Conservation (phyloP, 768 basidiomycete species). For the Gautieria morchelliformis region DNA sequence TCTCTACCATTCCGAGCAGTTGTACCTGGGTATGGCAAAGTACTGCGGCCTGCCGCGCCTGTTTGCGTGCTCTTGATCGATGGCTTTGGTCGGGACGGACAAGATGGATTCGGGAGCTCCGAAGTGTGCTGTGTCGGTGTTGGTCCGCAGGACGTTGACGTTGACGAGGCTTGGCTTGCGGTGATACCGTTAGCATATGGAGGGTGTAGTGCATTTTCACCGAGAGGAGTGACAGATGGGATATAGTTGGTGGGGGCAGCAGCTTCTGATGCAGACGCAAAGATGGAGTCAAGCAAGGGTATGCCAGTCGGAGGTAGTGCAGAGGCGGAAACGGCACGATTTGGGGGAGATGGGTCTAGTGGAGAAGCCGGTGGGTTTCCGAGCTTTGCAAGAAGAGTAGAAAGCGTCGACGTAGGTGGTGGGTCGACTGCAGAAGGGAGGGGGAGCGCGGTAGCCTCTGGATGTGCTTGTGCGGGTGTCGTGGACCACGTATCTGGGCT, state of each 20-base stretch:
- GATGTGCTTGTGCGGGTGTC: constrained; percentile 47
- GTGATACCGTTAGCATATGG: background rate
- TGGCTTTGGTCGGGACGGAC: background rate
- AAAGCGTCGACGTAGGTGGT: constrained; percentile 25
- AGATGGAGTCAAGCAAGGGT: constrained; percentile 57
- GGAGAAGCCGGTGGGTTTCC: constrained; percentile 1
- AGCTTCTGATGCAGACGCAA: constrained; percentile 46
- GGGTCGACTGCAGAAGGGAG: background rate
- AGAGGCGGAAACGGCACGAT: constrained; percentile 18
- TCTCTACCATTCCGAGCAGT: background rate
- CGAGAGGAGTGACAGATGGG: constrained; percentile 11
- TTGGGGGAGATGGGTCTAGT: constrained; percentile 18
- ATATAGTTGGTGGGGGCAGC: constrained; percentile 17
- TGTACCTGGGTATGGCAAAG: background rate
- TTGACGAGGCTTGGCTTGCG: background rate
- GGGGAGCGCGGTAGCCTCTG: constrained; percentile 12
- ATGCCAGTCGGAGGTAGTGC: constrained; percentile 36
- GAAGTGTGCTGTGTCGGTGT: constrained; percentile 4
- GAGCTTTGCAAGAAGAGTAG: constrained; percentile 40
- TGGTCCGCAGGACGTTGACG: background rate
- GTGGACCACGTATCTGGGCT: constrained; percentile 47
- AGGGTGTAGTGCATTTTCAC: background rate
- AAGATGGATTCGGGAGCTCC: background rate
- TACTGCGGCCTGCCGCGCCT: background rate
- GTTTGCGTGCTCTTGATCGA: background rate